These are phyloP conservation scores for Penicillium sp. DNA, from an alignment of 2,329 filamentous ascomycete species.

Conservation along the genomic window DNA sequence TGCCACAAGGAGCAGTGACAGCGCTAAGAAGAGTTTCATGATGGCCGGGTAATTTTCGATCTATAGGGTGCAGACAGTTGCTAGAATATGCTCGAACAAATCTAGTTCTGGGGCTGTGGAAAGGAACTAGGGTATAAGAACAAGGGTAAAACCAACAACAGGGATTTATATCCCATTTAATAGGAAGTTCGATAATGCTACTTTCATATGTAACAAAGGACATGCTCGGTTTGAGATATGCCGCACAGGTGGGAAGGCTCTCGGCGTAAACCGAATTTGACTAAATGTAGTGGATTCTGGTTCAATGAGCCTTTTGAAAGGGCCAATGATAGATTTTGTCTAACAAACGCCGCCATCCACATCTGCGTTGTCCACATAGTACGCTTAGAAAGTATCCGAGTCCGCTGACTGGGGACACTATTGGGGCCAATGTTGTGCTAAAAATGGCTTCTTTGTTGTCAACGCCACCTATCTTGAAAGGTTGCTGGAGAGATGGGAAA, in stretches of 20 bases:
- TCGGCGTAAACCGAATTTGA: not conserved
- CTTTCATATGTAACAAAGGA: conserved; percentile 2
- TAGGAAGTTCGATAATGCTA: not conserved
- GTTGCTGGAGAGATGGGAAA: conserved; percentile 1
- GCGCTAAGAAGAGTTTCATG: conserved; percentile 2
- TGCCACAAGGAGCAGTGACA: conserved; percentile 1
- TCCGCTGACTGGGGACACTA: conserved; percentile 1
- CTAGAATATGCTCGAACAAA: not conserved
- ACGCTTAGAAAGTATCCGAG: not conserved
- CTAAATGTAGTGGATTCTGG: not conserved
- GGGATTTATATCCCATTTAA: not conserved
- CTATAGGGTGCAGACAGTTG: not conserved
- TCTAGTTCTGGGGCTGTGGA: not conserved
- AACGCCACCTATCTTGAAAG: conserved; percentile 1
- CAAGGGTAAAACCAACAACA: not conserved
- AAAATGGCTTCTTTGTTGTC: conserved; percentile 16
- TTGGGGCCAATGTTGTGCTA: conserved; percentile 2
- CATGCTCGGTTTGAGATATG: not conserved
- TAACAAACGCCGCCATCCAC: not conserved
- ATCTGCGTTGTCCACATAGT: not conserved
- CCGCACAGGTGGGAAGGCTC: conserved; percentile 1
- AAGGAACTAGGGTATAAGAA: not conserved
- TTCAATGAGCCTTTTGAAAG: not conserved
- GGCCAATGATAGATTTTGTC: not conserved
- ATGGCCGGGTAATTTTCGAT: not conserved